A percentile compares a stretch with the other conserved stretches of the same genome.
phyloP scores from a whole-genome alignment of 495 filamentous ascomycete genomes.

The Achaetomiella virescens region DNA sequence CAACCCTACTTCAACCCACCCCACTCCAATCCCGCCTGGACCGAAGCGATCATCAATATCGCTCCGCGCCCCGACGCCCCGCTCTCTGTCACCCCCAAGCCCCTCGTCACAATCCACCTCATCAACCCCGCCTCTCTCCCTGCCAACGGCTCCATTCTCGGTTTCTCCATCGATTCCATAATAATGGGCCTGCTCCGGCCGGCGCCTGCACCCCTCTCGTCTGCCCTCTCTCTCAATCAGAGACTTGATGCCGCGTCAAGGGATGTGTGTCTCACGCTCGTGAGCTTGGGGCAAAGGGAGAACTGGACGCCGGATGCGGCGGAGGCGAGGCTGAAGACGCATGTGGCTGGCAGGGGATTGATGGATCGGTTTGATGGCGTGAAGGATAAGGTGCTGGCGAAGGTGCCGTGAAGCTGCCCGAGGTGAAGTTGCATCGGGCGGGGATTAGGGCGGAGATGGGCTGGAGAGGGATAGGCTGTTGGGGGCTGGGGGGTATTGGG shows the following conservation, averaged over 20 bases:
- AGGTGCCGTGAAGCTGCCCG: conserved; percentile 41
- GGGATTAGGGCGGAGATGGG: conserved; percentile 49
- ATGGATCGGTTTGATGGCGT: conserved; percentile 39
- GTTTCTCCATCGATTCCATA: conserved; percentile 42
- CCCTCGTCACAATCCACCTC: conserved; percentile 37
- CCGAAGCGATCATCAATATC: conserved; percentile 48
- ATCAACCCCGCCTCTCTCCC: conserved; percentile 37
- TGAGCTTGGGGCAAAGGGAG: conserved; percentile 44
- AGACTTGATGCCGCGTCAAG: conserved; percentile 39
- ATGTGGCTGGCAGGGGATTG: conserved; percentile 24
- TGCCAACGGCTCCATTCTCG: conserved; percentile 23
- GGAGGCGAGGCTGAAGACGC: conserved; percentile 22
- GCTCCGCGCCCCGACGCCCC: conserved; percentile 34
- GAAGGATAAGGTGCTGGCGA: conserved; percentile 27
- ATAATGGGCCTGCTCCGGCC: conserved; percentile 51
- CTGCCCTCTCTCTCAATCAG: conserved; percentile 31
- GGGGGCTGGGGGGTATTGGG: conserved; percentile 40
- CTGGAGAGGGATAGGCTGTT: conserved; percentile 41
- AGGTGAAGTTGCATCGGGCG: conserved; percentile 47
- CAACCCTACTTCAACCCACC: background rate
- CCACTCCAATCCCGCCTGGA: conserved; percentile 35
- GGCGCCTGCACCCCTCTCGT: conserved; percentile 20
- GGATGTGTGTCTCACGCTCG: conserved; percentile 45
- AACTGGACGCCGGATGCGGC: conserved; percentile 46
- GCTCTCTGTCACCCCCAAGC: conserved; percentile 37